These are phyloP conservation scores for Artemisia tridentata DNA, from an alignment of 129 eudicot species.

Conservation along the genomic window DNA sequence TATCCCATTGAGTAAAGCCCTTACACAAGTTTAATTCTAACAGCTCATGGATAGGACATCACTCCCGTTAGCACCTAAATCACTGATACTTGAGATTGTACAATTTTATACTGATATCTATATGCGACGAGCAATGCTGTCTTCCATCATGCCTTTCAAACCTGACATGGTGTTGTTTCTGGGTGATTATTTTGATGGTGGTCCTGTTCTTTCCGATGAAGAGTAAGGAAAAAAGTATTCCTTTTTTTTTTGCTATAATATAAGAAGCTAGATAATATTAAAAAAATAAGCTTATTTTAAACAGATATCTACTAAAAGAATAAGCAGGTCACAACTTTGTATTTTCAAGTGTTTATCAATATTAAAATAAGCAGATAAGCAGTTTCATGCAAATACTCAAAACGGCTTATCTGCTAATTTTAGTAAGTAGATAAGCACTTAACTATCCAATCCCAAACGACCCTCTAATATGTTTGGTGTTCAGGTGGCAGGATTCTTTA, in stretches of 20 bases:
- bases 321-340: too few species aligned
- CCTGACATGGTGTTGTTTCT: constrained; percentile 85
- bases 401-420: too few species aligned
- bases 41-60: constrained; percentile 95
- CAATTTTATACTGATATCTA: constrained; percentile 83
- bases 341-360: too few species aligned
- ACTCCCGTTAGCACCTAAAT: constrained; percentile 65
- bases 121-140: constrained; percentile 87
- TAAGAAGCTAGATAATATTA: not conserved
- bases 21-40: constrained; percentile 12
- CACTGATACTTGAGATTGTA: constrained; percentile 64
- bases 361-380: too few species aligned
- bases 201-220: constrained; percentile 65
- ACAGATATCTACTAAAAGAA: too few species aligned
- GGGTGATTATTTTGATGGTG: constrained; percentile 97
- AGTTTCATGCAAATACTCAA: too few species aligned
- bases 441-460: constrained; percentile 1
- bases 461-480: constrained; percentile 16
- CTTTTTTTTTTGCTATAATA: not conserved
- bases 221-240: constrained; percentile 58
- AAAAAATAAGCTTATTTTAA: not conserved
- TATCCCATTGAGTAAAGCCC: not conserved
- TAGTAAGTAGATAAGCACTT: too few species aligned
- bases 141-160: constrained; percentile 68
- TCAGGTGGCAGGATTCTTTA: constrained; percentile 92